Evolutionary conservation across 2,329 filamentous ascomycete genomes (phyloP).

Genomic region (Teratosphaeria viscida): DNA sequence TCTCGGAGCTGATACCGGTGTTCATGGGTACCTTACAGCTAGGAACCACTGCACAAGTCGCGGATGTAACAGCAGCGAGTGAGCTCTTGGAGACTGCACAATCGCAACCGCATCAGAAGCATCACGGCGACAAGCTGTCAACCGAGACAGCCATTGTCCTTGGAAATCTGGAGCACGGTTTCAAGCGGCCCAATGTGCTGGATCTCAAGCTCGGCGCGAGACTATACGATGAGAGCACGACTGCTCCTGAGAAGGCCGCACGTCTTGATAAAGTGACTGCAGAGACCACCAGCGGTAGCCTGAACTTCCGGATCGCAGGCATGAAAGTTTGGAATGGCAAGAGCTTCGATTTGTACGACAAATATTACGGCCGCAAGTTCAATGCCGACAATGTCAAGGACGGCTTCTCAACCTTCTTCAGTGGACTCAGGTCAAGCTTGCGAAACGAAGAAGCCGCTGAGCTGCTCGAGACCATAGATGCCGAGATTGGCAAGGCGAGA

Average conservation of each 20-base stretch:
- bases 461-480: conserved; percentile 34
- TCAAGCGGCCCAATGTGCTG: conserved; percentile 75
- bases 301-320: conserved; percentile 55
- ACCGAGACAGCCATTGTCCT: conserved; percentile 75
- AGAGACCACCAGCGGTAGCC: conserved; percentile 47
- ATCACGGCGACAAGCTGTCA: conserved; percentile 53
- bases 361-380: conserved; percentile 54
- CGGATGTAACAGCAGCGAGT: conserved; percentile 5
- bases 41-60: conserved; percentile 34
- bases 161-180: conserved; percentile 73
- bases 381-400: conserved; percentile 43
- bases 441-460: conserved; percentile 27
- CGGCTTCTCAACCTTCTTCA: conserved; percentile 49
- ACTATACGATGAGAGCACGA: conserved; percentile 65
- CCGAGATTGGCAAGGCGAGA: conserved; percentile 31
- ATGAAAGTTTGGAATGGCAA: conserved; percentile 48
- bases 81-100: conserved; percentile 15
- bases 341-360: conserved; percentile 52
- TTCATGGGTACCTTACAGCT: conserved; percentile 73
- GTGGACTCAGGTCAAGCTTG: conserved; percentile 30
- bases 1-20: conserved; percentile 70
- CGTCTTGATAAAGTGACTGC: conserved; percentile 49
- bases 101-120: conserved; percentile 24
- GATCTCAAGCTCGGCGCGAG: conserved; percentile 84
- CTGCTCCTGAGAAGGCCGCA: conserved; percentile 46